Evolutionary conservation across 176 grass and related monocot genomes (phyloP), one percentile per base, ranked within the genome.

Genomic region (Lolium rigidum): DNA sequence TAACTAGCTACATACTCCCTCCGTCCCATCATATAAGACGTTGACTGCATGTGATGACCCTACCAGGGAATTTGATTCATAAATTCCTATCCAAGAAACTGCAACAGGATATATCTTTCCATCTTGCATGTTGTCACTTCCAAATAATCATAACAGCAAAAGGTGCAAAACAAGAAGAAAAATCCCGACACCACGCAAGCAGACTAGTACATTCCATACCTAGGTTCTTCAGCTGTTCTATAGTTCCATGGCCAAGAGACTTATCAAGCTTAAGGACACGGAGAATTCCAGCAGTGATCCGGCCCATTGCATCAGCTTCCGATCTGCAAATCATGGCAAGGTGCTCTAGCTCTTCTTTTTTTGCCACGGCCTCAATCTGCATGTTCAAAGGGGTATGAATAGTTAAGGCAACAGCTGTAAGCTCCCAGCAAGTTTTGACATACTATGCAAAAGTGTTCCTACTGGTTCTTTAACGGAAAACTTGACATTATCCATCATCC

Each of bases 401-500:
- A 64, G 16, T 68, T 91, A n/a, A 70, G 77, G 28, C 65, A 77
- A 10, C 74, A 84, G 73, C 41, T 43, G 21, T 47, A 74, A 70
- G 91, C 81, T 70, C 48, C 64, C 1, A 4, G 67, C 44, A 51
- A 67, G 24, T 83, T 74, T 81, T 52, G 77, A 84, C 14, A 85
- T 80, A 62, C 52, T 76, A 57, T 61, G 51, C 62, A 52, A 73
- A 72, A 57, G 55, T 79, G 75, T 43, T 70, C 85, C 56, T 90
- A 99, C 97, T 43, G 97, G 97, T 87, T 97, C 80, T 89, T 99
- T 96, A 43, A 97, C 90, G 22, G 97, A 99, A 89, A 99, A 99
- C 55, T 97, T 96, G 63, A 99, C 88, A 73, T 99, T 99, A 77
- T 96, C 97, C 44, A 93, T 86, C 63, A 68, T 93, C 97, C 97